These are phyloP conservation scores for Lepidium africanum DNA, from an alignment of 345 rosid genomes.

Conservation along the genomic window DNA sequence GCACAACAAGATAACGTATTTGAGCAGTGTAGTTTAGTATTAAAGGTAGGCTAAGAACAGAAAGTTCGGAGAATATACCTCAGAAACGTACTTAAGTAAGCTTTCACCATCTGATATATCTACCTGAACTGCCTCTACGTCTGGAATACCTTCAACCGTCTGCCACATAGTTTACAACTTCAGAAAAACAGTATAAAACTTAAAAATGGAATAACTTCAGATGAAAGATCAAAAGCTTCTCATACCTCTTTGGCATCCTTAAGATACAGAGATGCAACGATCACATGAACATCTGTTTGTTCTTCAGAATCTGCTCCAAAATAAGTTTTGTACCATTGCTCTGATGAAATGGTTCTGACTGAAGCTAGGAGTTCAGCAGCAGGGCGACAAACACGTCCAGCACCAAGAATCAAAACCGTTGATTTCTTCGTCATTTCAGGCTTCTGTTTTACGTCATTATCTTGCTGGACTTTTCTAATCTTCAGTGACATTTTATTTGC, in stretches of 20 bases:
- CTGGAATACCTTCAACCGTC: conserved; percentile 71
- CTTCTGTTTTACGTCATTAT: conserved; percentile 27
- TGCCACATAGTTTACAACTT: conserved; percentile 19
- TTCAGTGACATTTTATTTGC: conserved; percentile 39
- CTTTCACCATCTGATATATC: conserved; percentile 66
- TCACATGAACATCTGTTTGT: conserved; percentile 48
- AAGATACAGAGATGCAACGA: conserved; percentile 79
- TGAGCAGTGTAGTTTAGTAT: neutral
- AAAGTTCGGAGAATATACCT: conserved; percentile 41
- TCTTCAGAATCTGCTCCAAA: conserved; percentile 36
- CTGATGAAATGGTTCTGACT: conserved; percentile 37
- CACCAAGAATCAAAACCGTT: conserved; percentile 76
- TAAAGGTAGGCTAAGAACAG: neutral
- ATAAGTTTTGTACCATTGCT: conserved; percentile 35
- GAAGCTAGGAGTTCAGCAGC: conserved; percentile 76
- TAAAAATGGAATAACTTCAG: neutral
- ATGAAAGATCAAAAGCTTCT: neutral
- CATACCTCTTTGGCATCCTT: conserved; percentile 94
- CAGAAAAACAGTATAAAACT: conserved; percentile 4
- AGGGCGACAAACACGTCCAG: conserved; percentile 88
- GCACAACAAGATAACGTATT: neutral
- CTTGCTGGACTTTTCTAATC: conserved; percentile 51
- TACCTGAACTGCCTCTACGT: conserved; percentile 63
- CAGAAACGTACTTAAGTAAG: conserved; percentile 55
- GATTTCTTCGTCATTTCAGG: conserved; percentile 30